Conservation (phyloP, 441 rosid genomes). For the Macaranga tanarius region DNA sequence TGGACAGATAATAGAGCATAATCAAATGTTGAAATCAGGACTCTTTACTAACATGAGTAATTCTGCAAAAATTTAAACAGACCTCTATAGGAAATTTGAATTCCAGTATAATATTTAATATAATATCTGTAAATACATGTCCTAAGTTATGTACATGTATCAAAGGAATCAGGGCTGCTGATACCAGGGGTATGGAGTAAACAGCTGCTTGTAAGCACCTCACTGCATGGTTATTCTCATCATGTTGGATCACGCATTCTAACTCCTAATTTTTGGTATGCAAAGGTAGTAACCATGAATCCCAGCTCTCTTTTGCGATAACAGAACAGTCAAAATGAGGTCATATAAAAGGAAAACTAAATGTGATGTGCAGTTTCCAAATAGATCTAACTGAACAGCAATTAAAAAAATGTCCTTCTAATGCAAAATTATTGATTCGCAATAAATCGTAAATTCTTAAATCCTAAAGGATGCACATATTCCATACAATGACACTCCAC, state of each 20-base stretch:
- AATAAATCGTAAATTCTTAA: neutral
- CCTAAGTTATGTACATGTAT: constrained; percentile 48
- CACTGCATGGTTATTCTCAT: constrained; percentile 56
- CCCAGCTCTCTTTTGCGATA: constrained; percentile 46
- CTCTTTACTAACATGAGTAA: neutral
- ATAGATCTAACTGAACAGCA: neutral
- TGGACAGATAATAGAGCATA: neutral
- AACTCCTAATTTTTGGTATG: constrained; percentile 36
- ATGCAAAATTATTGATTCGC: neutral
- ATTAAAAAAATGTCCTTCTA: no score
- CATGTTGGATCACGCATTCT: constrained; percentile 38
- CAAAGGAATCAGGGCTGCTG: constrained; percentile 71
- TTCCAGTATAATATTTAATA: neutral
- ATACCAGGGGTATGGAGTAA: constrained; percentile 35
- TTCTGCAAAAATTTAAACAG: neutral
- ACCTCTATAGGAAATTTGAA: neutral
- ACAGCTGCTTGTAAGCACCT: constrained; percentile 55
- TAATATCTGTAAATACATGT: neutral
- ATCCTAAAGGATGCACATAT: constrained; percentile 2
- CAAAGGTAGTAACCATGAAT: constrained; percentile 77
- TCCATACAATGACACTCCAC: neutral
- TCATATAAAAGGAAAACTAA: neutral
- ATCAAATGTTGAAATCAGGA: neutral
- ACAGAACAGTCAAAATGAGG: constrained; percentile 20
- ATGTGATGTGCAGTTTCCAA: neutral